phyloP scores from a whole-genome alignment of 352 stramenopile genomes.

The Globisporangium rhizosaccharum region DNA sequence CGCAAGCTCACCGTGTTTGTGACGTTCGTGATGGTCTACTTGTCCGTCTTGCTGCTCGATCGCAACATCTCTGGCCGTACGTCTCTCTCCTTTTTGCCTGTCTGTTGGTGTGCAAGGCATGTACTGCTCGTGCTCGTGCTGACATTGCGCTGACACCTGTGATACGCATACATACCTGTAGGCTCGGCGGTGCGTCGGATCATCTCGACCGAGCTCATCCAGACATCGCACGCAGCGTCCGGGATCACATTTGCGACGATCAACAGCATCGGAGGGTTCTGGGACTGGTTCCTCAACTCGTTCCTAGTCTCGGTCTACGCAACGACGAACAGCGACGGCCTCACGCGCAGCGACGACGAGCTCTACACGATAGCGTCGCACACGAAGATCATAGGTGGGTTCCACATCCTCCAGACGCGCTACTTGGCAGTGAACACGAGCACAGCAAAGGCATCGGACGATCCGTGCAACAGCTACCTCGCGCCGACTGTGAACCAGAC shows the following conservation, averaged over 20 bases:
- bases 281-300: conserved; percentile 58
- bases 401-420: conserved; percentile 50
- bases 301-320: conserved; percentile 44
- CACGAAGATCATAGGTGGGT: conserved; percentile 55
- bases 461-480: conserved; percentile 4
- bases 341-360: conserved; percentile 11
- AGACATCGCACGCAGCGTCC: conserved; percentile 28
- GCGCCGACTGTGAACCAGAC: conserved; percentile 35
- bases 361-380: conserved; percentile 55
- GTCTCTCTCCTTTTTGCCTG: conserved; percentile 7
- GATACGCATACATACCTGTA: too few species aligned
- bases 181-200: conserved; percentile 25
- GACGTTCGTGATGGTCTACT: conserved; percentile 51
- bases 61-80: conserved; percentile 62
- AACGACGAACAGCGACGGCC: conserved; percentile 20
- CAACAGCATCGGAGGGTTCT: conserved; percentile 34
- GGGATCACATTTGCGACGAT: conserved; percentile 38
- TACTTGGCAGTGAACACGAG: conserved; percentile 48
- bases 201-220: conserved; percentile 41
- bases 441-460: conserved; percentile 11
- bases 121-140: too few species aligned
- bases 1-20: conserved; percentile 58
- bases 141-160: too few species aligned
- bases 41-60: conserved; percentile 44
- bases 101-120: too few species aligned